These are phyloP conservation scores for Sporothrix variecibatus DNA, from an alignment of 2,329 filamentous ascomycete genomes.

Conservation along the genomic window DNA sequence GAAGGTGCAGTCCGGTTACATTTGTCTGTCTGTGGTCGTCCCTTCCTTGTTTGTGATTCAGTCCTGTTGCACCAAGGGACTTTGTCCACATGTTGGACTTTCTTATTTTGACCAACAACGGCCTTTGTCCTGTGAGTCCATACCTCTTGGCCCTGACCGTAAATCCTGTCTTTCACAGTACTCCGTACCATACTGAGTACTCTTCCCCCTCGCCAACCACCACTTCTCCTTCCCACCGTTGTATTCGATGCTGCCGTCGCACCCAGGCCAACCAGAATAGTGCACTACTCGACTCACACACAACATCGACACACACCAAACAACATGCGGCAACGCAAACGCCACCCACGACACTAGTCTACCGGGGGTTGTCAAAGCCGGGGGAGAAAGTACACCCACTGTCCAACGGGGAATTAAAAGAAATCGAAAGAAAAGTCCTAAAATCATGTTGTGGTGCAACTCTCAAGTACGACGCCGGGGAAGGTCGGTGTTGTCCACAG, in stretches of 20 bases:
- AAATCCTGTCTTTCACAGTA: background rate
- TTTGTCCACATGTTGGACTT: background rate
- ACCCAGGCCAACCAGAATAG: too few species aligned
- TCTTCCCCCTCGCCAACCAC: background rate
- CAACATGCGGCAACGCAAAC: background rate
- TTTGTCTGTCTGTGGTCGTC: background rate
- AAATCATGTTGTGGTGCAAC: background rate
- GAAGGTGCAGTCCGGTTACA: background rate
- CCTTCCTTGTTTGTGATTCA: background rate
- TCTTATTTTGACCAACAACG: background rate
- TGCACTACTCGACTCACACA: too few species aligned
- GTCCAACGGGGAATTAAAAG: background rate
- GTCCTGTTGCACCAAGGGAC: background rate
- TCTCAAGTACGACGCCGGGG: background rate
- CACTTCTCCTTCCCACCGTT: background rate
- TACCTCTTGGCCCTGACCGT: background rate
- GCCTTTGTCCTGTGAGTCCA: background rate
- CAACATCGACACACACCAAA: background rate
- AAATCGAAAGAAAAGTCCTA: background rate
- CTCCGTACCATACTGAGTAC: background rate
- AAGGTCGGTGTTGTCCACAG: background rate
- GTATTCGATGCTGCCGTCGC: background rate
- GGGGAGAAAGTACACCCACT: background rate
- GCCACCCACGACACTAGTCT: background rate
- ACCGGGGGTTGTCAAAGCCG: too few species aligned